These are phyloP conservation scores for Priceomyces medius DNA, from an alignment of 805 yeast species.

Conservation along the genomic window DNA sequence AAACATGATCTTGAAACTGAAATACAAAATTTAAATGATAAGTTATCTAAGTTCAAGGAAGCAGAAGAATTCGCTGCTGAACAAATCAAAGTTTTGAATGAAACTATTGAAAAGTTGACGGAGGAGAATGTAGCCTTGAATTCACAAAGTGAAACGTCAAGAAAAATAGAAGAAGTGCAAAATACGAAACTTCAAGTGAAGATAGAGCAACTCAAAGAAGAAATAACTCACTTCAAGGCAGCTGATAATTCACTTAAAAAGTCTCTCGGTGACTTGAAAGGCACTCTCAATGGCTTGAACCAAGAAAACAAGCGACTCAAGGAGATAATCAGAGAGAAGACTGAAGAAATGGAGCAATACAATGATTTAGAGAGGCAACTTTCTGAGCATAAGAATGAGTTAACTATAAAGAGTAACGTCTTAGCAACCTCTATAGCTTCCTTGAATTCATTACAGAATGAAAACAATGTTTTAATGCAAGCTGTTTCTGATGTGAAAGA, in stretches of 20 bases:
- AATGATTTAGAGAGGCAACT: slow-evolving; percentile 4
- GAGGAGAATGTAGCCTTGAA: slow-evolving; percentile 1
- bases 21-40: background rate
- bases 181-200: background rate
- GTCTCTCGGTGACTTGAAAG: background rate
- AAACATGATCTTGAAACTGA: background rate
- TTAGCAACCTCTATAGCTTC: background rate
- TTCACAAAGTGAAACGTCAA: background rate
- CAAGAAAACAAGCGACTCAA: slow-evolving; percentile 1
- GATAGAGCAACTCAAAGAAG: background rate
- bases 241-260: background rate
- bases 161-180: background rate
- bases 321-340: background rate
- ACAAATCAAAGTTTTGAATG: background rate
- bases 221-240: slow-evolving; percentile 5
- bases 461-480: background rate
- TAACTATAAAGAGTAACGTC: background rate
- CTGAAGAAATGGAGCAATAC: slow-evolving; percentile 1
- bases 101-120: slow-evolving; percentile 1
- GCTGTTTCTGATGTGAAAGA: background rate
- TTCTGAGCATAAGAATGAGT: background rate
- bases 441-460: background rate
- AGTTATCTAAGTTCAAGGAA: slow-evolving; percentile 5
- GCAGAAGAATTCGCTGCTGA: background rate
- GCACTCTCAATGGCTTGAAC: slow-evolving; percentile 1